A percentile compares a stretch with the other conserved stretches of the same genome.
phyloP scores from a whole-genome alignment of 495 filamentous ascomycete species.

The Choiromyces venosus region DNA sequence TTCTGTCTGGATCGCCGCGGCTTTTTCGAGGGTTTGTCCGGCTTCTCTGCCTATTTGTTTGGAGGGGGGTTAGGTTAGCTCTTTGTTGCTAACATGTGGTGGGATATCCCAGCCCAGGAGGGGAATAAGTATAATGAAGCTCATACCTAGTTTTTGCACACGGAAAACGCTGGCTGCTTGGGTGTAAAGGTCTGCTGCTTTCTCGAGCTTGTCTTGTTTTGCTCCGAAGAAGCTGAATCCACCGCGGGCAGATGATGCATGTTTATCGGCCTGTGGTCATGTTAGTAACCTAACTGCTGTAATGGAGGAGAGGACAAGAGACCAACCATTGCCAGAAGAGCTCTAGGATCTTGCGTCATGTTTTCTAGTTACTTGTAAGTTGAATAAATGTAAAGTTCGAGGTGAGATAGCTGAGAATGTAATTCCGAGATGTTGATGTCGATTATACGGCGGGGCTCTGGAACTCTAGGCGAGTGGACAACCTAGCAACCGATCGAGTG shows the following conservation, averaged over 20 bases:
- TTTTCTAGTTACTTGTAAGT: not conserved
- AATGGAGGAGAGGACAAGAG: not conserved
- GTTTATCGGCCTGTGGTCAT: constrained; percentile 66
- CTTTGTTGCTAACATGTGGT: not conserved
- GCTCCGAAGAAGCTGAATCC: constrained; percentile 76
- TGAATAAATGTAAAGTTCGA: not conserved
- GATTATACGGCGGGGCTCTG: not conserved
- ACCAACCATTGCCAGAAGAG: constrained; percentile 27
- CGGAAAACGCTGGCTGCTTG: constrained; percentile 75
- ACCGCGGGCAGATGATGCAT: constrained; percentile 58
- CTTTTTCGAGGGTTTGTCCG: constrained; percentile 52
- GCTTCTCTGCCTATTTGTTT: constrained; percentile 64
- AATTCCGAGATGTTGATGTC: not conserved
- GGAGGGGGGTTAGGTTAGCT: constrained; percentile 5
- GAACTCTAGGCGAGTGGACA: not conserved
- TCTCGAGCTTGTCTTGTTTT: constrained; percentile 74
- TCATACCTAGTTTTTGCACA: constrained; percentile 29
- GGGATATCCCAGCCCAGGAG: not conserved
- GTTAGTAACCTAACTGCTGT: constrained; percentile 9
- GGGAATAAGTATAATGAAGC: not conserved
- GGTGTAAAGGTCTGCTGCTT: constrained; percentile 72
- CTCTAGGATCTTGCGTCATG: constrained; percentile 34
- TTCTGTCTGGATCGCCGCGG: constrained; percentile 69
- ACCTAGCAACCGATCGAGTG: not conserved
- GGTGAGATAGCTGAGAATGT: not conserved